Percentiles rank a stretch among this genome's conserved stretches.
These are phyloP conservation scores for Crithidia expoeki DNA, from an alignment of 208 protist species.

Conservation along the genomic window DNA sequence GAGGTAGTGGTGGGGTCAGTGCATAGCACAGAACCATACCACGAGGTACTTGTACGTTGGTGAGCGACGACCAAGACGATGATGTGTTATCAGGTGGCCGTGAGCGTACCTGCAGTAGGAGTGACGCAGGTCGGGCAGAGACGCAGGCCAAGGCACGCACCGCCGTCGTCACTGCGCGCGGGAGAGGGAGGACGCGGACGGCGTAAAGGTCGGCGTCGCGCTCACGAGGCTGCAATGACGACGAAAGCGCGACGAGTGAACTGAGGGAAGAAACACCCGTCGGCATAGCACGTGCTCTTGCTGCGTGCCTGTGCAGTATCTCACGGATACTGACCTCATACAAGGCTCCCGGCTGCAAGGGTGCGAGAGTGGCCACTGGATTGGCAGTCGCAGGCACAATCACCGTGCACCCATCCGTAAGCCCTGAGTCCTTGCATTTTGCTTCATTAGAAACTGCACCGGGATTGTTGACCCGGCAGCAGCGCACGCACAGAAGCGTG, in stretches of 20 bases:
- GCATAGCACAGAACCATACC: conserved; percentile 7
- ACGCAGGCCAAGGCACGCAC: conserved; percentile 7
- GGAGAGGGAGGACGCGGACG: neutral
- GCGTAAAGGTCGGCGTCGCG: conserved; percentile 7
- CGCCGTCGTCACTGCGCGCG: neutral
- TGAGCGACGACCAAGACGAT: neutral
- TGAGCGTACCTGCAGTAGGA: conserved; percentile 2
- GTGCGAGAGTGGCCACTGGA: conserved; percentile 9
- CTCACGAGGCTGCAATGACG: neutral
- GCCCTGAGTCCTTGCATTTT: neutral
- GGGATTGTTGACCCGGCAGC: conserved; percentile 1
- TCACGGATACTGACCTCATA: conserved; percentile 13
- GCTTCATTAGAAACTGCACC: neutral
- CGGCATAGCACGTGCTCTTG: conserved; percentile 7
- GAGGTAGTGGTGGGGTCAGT: conserved; percentile 7
- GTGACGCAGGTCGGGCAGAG: conserved; percentile 9
- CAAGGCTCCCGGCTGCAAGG: conserved; percentile 9
- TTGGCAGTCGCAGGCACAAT: neutral
- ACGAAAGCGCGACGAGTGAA: neutral
- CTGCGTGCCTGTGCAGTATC: neutral
- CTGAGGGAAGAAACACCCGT: neutral
- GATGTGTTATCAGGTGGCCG: neutral
- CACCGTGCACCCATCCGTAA: conserved; percentile 5
- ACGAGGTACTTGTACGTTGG: neutral
- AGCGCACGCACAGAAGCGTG: conserved; percentile 1